A percentile compares a stretch with the other conserved stretches of the same genome.
These are phyloP conservation scores for Singerocomus inundabilis DNA, from an alignment of 1,284 basidiomycete species.

Conservation along the genomic window DNA sequence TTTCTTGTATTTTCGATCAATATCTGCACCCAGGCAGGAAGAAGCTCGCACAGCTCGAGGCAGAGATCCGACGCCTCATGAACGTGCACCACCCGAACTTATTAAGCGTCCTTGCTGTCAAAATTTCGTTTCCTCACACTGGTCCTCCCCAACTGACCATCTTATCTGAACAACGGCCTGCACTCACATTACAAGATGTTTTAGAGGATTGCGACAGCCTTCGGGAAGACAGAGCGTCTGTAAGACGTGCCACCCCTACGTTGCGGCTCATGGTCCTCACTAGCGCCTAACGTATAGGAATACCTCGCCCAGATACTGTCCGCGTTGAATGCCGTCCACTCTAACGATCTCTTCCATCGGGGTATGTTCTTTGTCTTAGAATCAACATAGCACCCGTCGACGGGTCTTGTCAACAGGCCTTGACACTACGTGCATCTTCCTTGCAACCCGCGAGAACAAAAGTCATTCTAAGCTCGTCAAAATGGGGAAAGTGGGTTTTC, in stretches of 20 bases:
- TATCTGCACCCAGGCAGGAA: slow-evolving; percentile 41
- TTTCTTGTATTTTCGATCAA: neutral
- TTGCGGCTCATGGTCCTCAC: neutral
- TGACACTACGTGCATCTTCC: slow-evolving; percentile 53
- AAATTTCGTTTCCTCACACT: slow-evolving; percentile 50
- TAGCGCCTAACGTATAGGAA: slow-evolving; percentile 42
- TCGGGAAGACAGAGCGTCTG: slow-evolving; percentile 64
- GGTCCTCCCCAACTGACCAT: slow-evolving; percentile 56
- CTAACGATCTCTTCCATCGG: slow-evolving; percentile 61
- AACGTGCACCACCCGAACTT: slow-evolving; percentile 61
- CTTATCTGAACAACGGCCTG: slow-evolving; percentile 62
- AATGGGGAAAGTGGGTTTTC: slow-evolving; percentile 60
- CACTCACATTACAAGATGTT: slow-evolving; percentile 63
- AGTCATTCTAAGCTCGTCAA: slow-evolving; percentile 61
- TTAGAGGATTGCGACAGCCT: slow-evolving; percentile 66
- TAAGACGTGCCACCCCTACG: slow-evolving; percentile 31
- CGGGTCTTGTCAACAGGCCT: slow-evolving; percentile 42
- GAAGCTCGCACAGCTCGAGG: slow-evolving; percentile 66
- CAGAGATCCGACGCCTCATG: slow-evolving; percentile 60
- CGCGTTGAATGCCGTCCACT: slow-evolving; percentile 64
- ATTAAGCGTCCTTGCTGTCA: slow-evolving; percentile 60
- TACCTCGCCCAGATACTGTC: slow-evolving; percentile 69
- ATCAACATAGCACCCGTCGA: slow-evolving; percentile 1
- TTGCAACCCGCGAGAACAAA: slow-evolving; percentile 48
- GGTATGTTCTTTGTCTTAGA: slow-evolving; percentile 34